Conservation (phyloP, 2,329 filamentous ascomycete species). For the Neonectria punicea region DNA sequence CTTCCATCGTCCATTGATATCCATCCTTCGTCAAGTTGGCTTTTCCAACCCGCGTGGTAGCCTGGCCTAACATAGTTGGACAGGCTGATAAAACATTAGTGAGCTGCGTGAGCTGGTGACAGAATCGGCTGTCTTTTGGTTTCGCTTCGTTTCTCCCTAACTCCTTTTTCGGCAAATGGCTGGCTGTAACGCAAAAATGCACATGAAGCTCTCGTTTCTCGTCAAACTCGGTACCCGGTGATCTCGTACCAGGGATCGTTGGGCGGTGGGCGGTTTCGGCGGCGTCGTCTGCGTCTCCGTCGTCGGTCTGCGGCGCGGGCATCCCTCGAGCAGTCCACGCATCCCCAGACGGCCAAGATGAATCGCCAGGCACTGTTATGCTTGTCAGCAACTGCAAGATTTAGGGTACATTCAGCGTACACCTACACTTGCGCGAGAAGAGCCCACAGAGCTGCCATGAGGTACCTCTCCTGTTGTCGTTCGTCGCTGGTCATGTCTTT, state of each 20-base stretch:
- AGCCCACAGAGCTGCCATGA: constrained; percentile 37
- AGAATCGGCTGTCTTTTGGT: constrained; percentile 1
- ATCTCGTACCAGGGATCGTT: constrained; percentile 36
- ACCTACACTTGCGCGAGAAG: constrained; percentile 43
- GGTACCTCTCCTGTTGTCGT: constrained; percentile 30
- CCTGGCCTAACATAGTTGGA: neutral
- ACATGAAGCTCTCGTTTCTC: neutral
- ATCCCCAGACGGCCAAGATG: constrained; percentile 45
- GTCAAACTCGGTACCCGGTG: constrained; percentile 17
- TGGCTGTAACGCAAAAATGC: constrained; percentile 2
- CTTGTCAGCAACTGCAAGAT: neutral
- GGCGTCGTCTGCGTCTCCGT: constrained; percentile 30
- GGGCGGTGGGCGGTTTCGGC: constrained; percentile 14
- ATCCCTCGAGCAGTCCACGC: constrained; percentile 42
- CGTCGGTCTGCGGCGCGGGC: constrained; percentile 30
- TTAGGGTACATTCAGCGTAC: neutral
- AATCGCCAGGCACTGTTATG: constrained; percentile 40
- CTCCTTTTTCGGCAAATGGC: constrained; percentile 4
- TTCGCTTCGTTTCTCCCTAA: constrained; percentile 1
- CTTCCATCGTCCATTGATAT: constrained; percentile 5
- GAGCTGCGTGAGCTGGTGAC: neutral
- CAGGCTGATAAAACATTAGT: constrained; percentile 14
- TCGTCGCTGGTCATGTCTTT: constrained; percentile 12
- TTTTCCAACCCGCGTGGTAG: neutral
- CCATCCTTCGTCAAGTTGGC: neutral